Conservation (phyloP, 129 eudicot genomes). For the Dittrichia graveolens region DNA sequence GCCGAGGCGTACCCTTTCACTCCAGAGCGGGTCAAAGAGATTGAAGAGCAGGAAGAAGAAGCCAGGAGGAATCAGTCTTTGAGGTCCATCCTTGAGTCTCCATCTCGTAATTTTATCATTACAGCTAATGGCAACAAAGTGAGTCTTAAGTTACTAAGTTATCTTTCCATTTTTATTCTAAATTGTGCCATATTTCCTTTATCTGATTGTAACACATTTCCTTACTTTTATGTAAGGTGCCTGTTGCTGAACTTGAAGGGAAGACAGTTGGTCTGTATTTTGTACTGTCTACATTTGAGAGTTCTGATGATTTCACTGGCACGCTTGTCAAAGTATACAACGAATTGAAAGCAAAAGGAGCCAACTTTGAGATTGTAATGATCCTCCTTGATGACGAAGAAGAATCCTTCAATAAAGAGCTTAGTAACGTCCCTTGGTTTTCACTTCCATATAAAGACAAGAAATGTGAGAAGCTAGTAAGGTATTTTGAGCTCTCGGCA, state of each 20-base stretch:
- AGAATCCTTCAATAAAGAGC: conserved; percentile 42
- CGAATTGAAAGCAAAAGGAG: conserved; percentile 56
- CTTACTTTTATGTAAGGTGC: conserved; percentile 45
- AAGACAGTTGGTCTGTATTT: conserved; percentile 71
- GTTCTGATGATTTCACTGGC: conserved; percentile 40
- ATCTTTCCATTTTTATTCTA: not conserved
- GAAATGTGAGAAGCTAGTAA: conserved; percentile 50
- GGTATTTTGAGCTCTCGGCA: conserved; percentile 61
- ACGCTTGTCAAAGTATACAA: conserved; percentile 55
- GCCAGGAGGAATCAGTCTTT: conserved; percentile 67
- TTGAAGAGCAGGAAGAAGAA: conserved; percentile 59
- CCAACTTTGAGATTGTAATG: conserved; percentile 72
- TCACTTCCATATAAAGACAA: conserved; percentile 75
- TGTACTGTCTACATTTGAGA: conserved; percentile 32
- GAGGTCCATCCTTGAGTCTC: conserved; percentile 43
- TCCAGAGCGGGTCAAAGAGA: conserved; percentile 44
- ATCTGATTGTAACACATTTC: not conserved
- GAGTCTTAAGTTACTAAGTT: conserved; percentile 7
- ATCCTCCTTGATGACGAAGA: conserved; percentile 71
- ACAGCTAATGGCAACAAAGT: conserved; percentile 58
- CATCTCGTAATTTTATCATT: conserved; percentile 52
- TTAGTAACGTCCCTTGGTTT: conserved; percentile 56
- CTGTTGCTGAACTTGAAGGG: conserved; percentile 75
- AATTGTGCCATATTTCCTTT: not conserved
- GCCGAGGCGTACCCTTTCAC: conserved; percentile 76